Percentiles rank a stretch among this genome's conserved stretches.
Conservation (phyloP, 1,139 yeast species). For the Geotrichum cucujoidarum region DNA sequence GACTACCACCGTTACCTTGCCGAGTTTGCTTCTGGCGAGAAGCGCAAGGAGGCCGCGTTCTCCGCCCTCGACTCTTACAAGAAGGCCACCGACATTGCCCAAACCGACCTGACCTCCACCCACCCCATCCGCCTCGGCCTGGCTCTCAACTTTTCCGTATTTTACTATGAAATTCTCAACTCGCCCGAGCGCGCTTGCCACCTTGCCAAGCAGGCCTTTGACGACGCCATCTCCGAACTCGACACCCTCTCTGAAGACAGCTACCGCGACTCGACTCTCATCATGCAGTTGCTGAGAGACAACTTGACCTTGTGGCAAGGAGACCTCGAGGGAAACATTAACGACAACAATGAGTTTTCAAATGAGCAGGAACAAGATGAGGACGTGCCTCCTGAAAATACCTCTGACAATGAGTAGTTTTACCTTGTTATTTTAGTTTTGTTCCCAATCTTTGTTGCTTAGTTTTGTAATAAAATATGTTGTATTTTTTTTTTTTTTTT, state of each 20-base stretch:
- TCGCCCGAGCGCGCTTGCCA: slow-evolving; percentile 99
- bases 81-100: slow-evolving; percentile 95
- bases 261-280: slow-evolving; percentile 95
- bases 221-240: slow-evolving; percentile 97
- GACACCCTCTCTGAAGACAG: slow-evolving; percentile 98
- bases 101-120: slow-evolving; percentile 95
- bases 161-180: slow-evolving; percentile 96
- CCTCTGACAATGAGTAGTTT: slow-evolving; percentile 25
- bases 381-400: slow-evolving; percentile 14
- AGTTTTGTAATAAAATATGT: neutral
- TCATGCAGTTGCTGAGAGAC: slow-evolving; percentile 98
- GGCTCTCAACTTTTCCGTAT: slow-evolving; percentile 95
- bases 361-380: slow-evolving; percentile 13
- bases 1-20: slow-evolving; percentile 99
- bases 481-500: neutral
- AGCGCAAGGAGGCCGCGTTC: slow-evolving; percentile 92
- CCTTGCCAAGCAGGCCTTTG: slow-evolving; percentile 98
- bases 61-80: slow-evolving; percentile 94
- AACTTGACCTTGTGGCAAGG: slow-evolving; percentile 97
- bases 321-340: slow-evolving; percentile 36
- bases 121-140: slow-evolving; percentile 98
- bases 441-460: neutral
- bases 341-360: slow-evolving; percentile 1
- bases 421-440: slow-evolving; percentile 19
- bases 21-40: slow-evolving; percentile 89